Evolutionary conservation across 179 eudicot genomes (phyloP).

Genomic region (Silene coronaria): DNA sequence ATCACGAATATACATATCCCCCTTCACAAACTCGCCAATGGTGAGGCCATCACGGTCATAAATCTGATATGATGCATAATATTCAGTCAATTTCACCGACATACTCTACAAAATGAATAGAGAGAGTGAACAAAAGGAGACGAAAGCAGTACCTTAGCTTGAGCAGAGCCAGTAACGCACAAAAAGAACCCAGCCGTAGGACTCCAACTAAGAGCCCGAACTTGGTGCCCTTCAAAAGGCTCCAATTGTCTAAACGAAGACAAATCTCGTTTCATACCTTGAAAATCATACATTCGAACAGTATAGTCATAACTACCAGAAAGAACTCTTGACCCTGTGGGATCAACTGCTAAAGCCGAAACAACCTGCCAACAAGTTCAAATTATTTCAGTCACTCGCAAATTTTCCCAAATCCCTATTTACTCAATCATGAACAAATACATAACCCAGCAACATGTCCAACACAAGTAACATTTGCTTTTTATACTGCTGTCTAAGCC

Average conservation of each 20-base stretch:
- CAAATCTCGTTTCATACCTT: constrained; percentile 94
- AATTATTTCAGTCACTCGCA: background rate
- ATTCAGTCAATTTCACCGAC: background rate
- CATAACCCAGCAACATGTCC: background rate
- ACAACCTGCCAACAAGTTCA: constrained; percentile 61
- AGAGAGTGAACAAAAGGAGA: background rate
- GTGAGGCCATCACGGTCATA: constrained; percentile 97
- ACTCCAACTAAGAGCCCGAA: constrained; percentile 93
- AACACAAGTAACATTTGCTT: background rate
- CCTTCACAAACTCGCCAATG: constrained; percentile 86
- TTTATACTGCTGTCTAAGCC: background rate
- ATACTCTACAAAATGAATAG: background rate
- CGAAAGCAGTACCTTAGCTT: constrained; percentile 70
- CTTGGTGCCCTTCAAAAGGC: constrained; percentile 97
- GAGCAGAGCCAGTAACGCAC: constrained; percentile 95
- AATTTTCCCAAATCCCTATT: background rate
- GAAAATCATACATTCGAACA: constrained; percentile 92
- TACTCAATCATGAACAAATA: background rate
- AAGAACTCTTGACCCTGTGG: constrained; percentile 84
- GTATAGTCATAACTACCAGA: constrained; percentile 93
- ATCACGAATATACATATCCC: constrained; percentile 99
- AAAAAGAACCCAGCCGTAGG: constrained; percentile 83
- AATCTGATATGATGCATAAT: constrained; percentile 41
- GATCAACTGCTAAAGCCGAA: constrained; percentile 89
- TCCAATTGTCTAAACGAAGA: constrained; percentile 90